Conservation (phyloP, 23 red algal species). For the Cyanidioschyzon merolae region DNA sequence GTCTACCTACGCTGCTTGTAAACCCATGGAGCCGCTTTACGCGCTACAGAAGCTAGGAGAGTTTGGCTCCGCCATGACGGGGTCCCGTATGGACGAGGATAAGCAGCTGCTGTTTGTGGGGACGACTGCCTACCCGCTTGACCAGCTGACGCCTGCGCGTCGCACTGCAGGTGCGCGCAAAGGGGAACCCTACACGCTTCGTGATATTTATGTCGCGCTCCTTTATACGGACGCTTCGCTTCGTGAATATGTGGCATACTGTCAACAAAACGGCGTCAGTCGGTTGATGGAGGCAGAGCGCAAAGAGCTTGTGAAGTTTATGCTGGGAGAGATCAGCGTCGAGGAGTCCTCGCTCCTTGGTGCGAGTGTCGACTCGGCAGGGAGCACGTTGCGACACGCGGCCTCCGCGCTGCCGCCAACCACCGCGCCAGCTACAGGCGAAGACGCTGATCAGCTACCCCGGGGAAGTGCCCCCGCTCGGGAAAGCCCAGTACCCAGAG, state of each 20-base stretch:
- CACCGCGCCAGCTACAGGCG: not conserved
- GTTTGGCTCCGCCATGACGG: constrained; percentile 3
- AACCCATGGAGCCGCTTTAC: not conserved
- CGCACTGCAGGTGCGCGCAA: constrained; percentile 1
- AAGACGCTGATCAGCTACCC: no score
- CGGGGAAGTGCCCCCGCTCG: no score
- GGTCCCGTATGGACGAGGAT: not conserved
- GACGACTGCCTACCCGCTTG: not conserved
- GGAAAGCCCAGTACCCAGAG: no score
- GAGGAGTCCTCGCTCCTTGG: not conserved
- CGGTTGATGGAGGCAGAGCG: constrained; percentile 10
- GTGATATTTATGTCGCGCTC: not conserved
- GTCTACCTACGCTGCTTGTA: no score
- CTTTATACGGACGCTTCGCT: not conserved
- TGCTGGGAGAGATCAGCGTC: constrained; percentile 1
- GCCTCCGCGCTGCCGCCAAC: no score
- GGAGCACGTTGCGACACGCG: no score
- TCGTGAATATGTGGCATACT: constrained; percentile 14
- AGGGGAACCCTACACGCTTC: constrained; percentile 4
- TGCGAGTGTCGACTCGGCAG: not conserved
- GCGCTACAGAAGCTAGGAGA: not conserved
- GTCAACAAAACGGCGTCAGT: not conserved
- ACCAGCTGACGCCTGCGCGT: not conserved
- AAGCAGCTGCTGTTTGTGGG: not conserved
- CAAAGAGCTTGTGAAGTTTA: constrained; percentile 6